Conservation (phyloP, 2,329 filamentous ascomycete genomes). For the Bipolaris zeicola region DNA sequence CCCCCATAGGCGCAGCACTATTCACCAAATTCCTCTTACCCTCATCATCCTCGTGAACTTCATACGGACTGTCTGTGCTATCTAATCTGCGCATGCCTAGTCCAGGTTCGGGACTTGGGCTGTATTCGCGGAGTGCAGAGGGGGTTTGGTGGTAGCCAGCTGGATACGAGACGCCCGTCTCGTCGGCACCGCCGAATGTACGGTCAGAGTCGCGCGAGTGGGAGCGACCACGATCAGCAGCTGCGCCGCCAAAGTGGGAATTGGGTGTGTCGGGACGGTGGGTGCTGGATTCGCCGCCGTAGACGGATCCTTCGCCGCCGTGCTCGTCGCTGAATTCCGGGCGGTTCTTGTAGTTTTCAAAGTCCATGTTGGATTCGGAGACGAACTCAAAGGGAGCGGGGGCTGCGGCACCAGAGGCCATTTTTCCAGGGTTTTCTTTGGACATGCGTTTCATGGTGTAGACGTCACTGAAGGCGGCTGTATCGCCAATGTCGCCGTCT, state of each 20-base stretch:
- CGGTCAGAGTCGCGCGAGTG: conserved; percentile 35
- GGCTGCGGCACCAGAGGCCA: conserved; percentile 12
- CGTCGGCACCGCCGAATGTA: conserved; percentile 33
- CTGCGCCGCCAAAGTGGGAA: conserved; percentile 28
- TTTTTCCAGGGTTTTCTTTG: conserved; percentile 62
- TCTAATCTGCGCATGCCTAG: conserved; percentile 22
- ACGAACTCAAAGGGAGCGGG: conserved; percentile 82
- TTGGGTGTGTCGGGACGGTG: conserved; percentile 67
- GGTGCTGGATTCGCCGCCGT: conserved; percentile 65
- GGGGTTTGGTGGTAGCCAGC: conserved; percentile 56
- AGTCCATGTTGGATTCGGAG: conserved; percentile 83
- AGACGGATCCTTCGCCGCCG: conserved; percentile 69
- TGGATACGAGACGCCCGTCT: conserved; percentile 51
- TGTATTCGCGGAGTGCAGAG: conserved; percentile 49
- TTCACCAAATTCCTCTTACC: conserved; percentile 25
- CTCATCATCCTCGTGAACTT: conserved; percentile 31
- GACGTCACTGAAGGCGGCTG: conserved; percentile 80
- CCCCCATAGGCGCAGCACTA: conserved; percentile 45
- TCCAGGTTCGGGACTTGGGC: conserved; percentile 43
- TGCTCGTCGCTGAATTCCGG: conserved; percentile 86
- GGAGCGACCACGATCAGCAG: conserved; percentile 31
- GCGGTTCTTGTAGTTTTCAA: conserved; percentile 88
- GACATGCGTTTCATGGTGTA: conserved; percentile 82
- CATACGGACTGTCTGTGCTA: conserved; percentile 34
- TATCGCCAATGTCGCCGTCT: conserved; percentile 61